Conservation (phyloP, 768 basidiomycete genomes). For the Tricholoma furcatifolium region DNA sequence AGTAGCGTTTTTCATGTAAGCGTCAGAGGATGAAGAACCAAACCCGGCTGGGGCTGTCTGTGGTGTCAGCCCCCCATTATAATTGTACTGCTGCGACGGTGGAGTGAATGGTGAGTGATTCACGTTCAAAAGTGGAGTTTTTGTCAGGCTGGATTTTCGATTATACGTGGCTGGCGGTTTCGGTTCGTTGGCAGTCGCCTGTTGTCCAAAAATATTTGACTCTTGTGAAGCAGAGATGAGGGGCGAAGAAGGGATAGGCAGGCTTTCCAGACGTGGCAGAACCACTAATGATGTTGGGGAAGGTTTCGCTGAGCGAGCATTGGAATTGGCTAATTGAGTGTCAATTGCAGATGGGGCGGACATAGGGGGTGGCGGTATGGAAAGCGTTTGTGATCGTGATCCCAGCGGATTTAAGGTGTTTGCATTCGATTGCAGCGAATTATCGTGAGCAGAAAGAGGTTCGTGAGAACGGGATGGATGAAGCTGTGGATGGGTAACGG, state of each 20-base stretch:
- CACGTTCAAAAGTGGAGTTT: conserved; percentile 14
- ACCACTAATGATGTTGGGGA: conserved; percentile 39
- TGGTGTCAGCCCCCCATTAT: conserved; percentile 13
- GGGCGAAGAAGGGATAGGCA: conserved; percentile 30
- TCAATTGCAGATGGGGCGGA: conserved; percentile 18
- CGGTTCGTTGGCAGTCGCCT: conserved; percentile 8
- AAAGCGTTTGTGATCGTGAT: conserved; percentile 19
- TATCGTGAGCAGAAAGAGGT: conserved; percentile 30
- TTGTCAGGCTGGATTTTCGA: conserved; percentile 37
- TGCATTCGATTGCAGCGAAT: conserved; percentile 22
- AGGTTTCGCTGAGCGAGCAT: conserved; percentile 28
- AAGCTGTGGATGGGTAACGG: conserved; percentile 26
- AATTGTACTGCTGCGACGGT: conserved; percentile 8
- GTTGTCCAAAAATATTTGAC: conserved; percentile 24
- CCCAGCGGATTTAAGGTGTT: conserved; percentile 12
- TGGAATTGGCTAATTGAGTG: conserved; percentile 13
- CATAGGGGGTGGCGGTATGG: conserved; percentile 22
- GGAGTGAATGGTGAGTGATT: conserved; percentile 8
- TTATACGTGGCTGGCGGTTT: conserved; percentile 16
- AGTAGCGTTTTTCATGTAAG: not conserved
- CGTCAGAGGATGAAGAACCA: conserved; percentile 14
- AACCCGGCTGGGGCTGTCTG: conserved; percentile 21
- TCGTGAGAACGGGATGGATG: conserved; percentile 43
- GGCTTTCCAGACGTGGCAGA: conserved; percentile 35
- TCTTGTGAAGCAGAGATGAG: conserved; percentile 29